Percentiles rank a stretch among this genome's conserved stretches.
These are phyloP conservation scores for Mycena rosella DNA, from an alignment of 768 basidiomycete species.

Conservation along the genomic window DNA sequence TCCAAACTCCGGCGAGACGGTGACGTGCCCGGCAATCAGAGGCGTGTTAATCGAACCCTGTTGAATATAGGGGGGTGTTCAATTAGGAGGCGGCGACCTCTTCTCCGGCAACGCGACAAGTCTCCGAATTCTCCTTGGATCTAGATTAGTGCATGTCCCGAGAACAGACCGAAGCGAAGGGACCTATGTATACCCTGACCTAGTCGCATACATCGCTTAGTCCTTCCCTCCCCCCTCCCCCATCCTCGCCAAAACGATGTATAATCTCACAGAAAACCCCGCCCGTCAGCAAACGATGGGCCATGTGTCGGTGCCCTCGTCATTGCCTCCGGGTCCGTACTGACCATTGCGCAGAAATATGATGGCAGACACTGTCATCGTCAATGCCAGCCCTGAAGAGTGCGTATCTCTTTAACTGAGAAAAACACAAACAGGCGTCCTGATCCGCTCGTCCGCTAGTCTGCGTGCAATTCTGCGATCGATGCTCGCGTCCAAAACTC, in stretches of 20 bases:
- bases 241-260: neutral
- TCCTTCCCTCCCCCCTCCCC: too few species aligned
- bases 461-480: conserved; percentile 80
- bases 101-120: neutral
- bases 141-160: neutral
- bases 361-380: conserved; percentile 85
- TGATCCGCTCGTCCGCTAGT: conserved; percentile 52
- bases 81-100: neutral
- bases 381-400: conserved; percentile 82
- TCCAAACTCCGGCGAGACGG: too few species aligned
- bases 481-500: conserved; percentile 79
- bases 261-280: neutral
- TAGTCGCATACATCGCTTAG: neutral
- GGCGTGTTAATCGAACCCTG: neutral
- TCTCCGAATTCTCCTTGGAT: conserved; percentile 15
- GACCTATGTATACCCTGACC: neutral
- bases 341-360: conserved; percentile 62
- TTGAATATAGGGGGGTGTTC: too few species aligned
- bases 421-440: too few species aligned
- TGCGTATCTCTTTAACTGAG: too few species aligned
- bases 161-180: too few species aligned
- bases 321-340: conserved; percentile 3
- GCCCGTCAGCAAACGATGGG: conserved; percentile 50
- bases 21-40: neutral
- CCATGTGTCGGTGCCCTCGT: conserved; percentile 71